Percentiles rank a stretch among this genome's conserved stretches.
Evolutionary conservation across 768 basidiomycete genomes (phyloP).

Genomic region (Phylloporus scabripes): DNA sequence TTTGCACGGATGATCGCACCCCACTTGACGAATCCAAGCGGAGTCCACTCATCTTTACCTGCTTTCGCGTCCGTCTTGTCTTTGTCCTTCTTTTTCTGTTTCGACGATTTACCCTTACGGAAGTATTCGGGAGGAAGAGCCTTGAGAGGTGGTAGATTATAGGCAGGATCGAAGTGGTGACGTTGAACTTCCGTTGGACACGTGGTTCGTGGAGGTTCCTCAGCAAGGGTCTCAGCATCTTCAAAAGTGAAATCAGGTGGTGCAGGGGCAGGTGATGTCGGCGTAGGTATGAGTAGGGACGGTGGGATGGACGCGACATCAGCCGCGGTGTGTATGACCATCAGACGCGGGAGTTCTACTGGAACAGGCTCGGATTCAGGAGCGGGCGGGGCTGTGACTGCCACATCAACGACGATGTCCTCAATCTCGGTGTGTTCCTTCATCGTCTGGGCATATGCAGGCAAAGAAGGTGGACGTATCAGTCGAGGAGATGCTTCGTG

Average conservation of each 20-base stretch:
- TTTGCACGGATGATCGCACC: constrained; percentile 70
- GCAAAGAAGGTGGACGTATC: constrained; percentile 22
- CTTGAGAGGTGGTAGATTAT: constrained; percentile 52
- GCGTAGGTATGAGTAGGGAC: constrained; percentile 33
- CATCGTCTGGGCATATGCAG: background rate
- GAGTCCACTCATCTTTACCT: constrained; percentile 56
- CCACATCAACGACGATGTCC: background rate
- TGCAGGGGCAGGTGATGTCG: constrained; percentile 30
- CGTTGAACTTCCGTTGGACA: constrained; percentile 20
- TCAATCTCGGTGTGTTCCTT: constrained; percentile 1
- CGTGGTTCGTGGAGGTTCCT: constrained; percentile 13
- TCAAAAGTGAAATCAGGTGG: constrained; percentile 32
- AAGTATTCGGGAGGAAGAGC: constrained; percentile 51
- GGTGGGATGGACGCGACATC: constrained; percentile 26
- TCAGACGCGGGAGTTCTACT: constrained; percentile 7
- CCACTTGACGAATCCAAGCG: constrained; percentile 68
- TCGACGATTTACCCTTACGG: constrained; percentile 43
- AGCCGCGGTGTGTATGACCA: constrained; percentile 24
- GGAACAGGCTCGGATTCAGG: constrained; percentile 2
- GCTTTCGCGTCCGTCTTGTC: constrained; percentile 46
- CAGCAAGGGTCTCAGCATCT: constrained; percentile 21
- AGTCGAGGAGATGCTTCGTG: constrained; percentile 23
- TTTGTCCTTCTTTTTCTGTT: constrained; percentile 50
- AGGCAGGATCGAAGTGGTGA: constrained; percentile 41
- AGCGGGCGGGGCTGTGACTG: background rate